Evolutionary conservation across 495 filamentous ascomycete genomes (phyloP), one percentile per base, ranked within the genome.

Genomic region (Penicillium simplicissimum): DNA sequence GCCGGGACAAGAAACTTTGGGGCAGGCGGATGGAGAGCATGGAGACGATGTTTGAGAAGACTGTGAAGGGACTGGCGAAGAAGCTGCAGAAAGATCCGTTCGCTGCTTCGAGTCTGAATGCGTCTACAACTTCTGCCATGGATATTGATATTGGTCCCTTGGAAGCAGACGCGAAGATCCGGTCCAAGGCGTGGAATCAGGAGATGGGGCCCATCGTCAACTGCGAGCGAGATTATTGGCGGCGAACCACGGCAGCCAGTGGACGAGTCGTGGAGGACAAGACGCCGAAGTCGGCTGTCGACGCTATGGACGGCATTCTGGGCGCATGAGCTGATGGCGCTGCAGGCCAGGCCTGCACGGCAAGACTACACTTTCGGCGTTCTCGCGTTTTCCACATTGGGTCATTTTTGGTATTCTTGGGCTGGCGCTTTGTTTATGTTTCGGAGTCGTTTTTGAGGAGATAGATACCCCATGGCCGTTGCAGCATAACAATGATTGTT

Each of bases 1-100:
- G 74, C 0, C 67, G 71, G 36, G 76, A 79, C 49, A 80, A 78
- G 70, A 76, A 76, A 57, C 73, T 73, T 8, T 81, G 79, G 79
- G 77, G 76, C 43, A 69, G 74, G 19, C 71, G 72, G 36, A 64
- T 63, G 43, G 79, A 81, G 58, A 80, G 67, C 42, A 76, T 79
- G 70, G 79, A 81, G 33, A 76, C 71, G 31, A 81, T 81, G 79
- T 81, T 81, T 52, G 79, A 81, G 62, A 80, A 77, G 68, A 81
- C 79, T 11, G 61, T 78, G 37, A 76, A 75, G 57, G 71, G 61
- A 0, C 19, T 81, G 9, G 66, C 68, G 45, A 79, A 78, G 66
- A 78, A 73, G 59, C 49, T 66, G 35, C 58, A 64, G 9, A 77
- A 76, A 42, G 63, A 68, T 13, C 42, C 58, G 4, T 59, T 59